These are phyloP conservation scores for Psilocybe azurescens DNA, from an alignment of 768 basidiomycete species.

Conservation along the genomic window DNA sequence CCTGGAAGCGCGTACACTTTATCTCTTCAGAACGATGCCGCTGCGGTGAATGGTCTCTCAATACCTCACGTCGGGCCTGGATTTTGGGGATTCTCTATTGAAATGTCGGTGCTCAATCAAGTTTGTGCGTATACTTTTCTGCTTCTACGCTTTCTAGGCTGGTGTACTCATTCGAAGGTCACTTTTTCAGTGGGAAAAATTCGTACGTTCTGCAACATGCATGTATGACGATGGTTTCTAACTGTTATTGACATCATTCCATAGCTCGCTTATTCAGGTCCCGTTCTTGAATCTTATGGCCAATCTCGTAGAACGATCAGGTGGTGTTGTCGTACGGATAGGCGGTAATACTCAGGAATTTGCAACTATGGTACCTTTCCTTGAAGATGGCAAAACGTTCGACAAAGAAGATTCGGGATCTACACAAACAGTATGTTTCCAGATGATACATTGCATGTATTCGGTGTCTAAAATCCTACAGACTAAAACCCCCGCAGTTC, in stretches of 20 bases:
- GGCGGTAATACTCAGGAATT: conserved; percentile 85
- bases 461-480: conserved; percentile 12
- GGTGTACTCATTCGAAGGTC: not conserved
- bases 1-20: conserved; percentile 50
- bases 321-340: conserved; percentile 65
- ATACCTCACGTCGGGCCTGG: conserved; percentile 35
- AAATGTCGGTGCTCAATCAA: conserved; percentile 74
- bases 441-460: not conserved
- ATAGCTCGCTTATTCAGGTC: conserved; percentile 55
- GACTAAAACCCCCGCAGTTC: conserved; percentile 73
- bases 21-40: conserved; percentile 40
- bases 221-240: not conserved
- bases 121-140: conserved; percentile 52
- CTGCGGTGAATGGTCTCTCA: conserved; percentile 36
- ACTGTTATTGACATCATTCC: conserved; percentile 3
- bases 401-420: conserved; percentile 28
- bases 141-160: not conserved
- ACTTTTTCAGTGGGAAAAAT: conserved; percentile 53
- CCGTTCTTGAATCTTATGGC: conserved; percentile 79
- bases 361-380: conserved; percentile 54
- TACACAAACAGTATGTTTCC: conserved; percentile 26
- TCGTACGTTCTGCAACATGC: conserved; percentile 37
- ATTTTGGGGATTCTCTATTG: conserved; percentile 78
- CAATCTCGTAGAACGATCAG: conserved; percentile 66
- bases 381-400: conserved; percentile 43